phyloP scores from a whole-genome alignment of 2,329 filamentous ascomycete genomes.

The Mycocentrospora acerina region DNA sequence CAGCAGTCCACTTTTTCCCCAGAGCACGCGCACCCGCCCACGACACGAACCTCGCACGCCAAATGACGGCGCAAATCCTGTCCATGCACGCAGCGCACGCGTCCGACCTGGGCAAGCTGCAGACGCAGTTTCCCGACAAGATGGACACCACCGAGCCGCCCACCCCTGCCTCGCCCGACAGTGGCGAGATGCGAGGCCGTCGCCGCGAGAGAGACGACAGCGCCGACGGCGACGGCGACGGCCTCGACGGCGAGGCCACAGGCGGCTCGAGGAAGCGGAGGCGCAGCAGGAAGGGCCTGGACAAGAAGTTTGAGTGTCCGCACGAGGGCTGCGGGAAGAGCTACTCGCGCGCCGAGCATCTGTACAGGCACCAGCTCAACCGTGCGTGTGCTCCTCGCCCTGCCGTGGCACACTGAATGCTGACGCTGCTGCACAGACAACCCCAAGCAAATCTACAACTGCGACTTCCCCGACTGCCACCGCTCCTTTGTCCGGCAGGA shows the following conservation, averaged over 20 bases:
- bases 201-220: slow-evolving; percentile 40
- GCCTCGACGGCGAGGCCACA: slow-evolving; percentile 19
- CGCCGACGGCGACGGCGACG: slow-evolving; percentile 30
- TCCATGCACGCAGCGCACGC: slow-evolving; percentile 41
- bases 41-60: slow-evolving; percentile 1
- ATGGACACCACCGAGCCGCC: slow-evolving; percentile 39
- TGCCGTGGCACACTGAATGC: neutral
- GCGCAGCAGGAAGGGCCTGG: slow-evolving; percentile 73
- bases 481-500: slow-evolving; percentile 93
- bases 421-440: slow-evolving; percentile 60
- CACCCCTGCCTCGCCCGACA: slow-evolving; percentile 37
- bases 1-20: slow-evolving; percentile 9
- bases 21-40: slow-evolving; percentile 1
- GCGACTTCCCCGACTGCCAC: slow-evolving; percentile 87
- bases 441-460: slow-evolving; percentile 92
- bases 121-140: slow-evolving; percentile 35
- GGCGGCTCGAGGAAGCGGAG: slow-evolving; percentile 57
- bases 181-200: slow-evolving; percentile 39
- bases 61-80: slow-evolving; percentile 43
- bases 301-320: slow-evolving; percentile 72
- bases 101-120: slow-evolving; percentile 38
- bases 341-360: slow-evolving; percentile 93
- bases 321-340: slow-evolving; percentile 89
- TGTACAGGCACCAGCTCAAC: slow-evolving; percentile 95
- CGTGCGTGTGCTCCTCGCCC: slow-evolving; percentile 59